Evolutionary conservation across 2,329 filamentous ascomycete genomes (phyloP).

Genomic region (Allantophomopsis cytisporea): DNA sequence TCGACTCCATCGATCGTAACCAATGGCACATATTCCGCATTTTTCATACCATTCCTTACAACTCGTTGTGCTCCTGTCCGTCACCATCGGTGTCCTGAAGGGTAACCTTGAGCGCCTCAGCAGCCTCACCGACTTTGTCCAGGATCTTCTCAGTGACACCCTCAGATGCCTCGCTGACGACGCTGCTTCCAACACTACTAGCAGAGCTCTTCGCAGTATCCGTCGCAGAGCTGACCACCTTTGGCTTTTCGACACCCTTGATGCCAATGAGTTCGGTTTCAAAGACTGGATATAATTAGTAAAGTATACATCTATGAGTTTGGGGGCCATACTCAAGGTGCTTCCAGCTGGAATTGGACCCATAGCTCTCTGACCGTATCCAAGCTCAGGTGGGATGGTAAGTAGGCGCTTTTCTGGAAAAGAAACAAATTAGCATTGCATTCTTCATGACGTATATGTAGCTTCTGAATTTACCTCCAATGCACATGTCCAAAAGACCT

Average conservation of each 20-base stretch:
- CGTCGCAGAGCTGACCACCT: slow-evolving; percentile 3
- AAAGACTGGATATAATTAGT: slow-evolving; percentile 46
- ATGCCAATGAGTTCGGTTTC: slow-evolving; percentile 86
- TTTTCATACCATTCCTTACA: slow-evolving; percentile 23
- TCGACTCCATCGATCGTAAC: too few species aligned
- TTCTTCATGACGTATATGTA: too few species aligned
- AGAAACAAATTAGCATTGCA: slow-evolving; percentile 1
- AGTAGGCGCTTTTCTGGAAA: slow-evolving; percentile 66
- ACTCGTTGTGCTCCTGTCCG: slow-evolving; percentile 43
- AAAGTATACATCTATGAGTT: slow-evolving; percentile 5
- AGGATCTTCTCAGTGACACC: slow-evolving; percentile 24
- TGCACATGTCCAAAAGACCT: slow-evolving; percentile 1
- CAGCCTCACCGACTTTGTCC: slow-evolving; percentile 34
- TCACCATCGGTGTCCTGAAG: slow-evolving; percentile 40
- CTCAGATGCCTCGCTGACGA: slow-evolving; percentile 13
- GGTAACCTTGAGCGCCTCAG: slow-evolving; percentile 36
- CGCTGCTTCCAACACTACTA: slow-evolving; percentile 10
- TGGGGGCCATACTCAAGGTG: slow-evolving; percentile 48
- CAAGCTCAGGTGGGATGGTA: slow-evolving; percentile 77
- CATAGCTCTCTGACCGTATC: slow-evolving; percentile 63
- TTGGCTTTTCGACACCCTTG: slow-evolving; percentile 43
- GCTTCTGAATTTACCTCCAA: not conserved
- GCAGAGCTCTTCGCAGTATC: slow-evolving; percentile 3
- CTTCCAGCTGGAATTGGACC: slow-evolving; percentile 76
- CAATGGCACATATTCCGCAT: not conserved